Percentiles rank a stretch among this genome's conserved stretches.
Conservation (phyloP, 139 green algal genomes). For the Spirogloea muscicola region DNA sequence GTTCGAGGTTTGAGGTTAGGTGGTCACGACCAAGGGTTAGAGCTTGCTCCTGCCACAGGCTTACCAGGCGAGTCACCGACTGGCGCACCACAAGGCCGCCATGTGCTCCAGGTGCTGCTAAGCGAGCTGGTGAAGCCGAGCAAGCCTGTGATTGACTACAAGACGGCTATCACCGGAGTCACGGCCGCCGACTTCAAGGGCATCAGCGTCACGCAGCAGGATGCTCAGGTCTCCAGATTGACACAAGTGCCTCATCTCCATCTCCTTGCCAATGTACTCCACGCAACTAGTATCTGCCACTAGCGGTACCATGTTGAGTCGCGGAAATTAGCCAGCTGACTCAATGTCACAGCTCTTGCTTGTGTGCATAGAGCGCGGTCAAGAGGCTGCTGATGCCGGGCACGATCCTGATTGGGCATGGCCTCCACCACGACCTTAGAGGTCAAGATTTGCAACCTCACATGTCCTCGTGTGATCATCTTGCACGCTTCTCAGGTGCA, state of each 20-base stretch:
- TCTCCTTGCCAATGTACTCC: no score
- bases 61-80: no score
- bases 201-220: constrained; percentile 19
- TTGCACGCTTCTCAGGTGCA: background rate
- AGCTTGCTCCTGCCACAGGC: no score
- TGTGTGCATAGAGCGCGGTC: constrained; percentile 8
- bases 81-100: no score
- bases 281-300: background rate
- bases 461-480: background rate
- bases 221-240: constrained; percentile 30
- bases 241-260: constrained; percentile 2
- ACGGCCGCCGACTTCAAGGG: constrained; percentile 19
- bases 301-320: no score
- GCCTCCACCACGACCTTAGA: constrained; percentile 49
- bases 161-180: constrained; percentile 45
- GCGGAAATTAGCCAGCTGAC: background rate
- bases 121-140: constrained; percentile 11
- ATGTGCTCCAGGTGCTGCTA: constrained; percentile 12
- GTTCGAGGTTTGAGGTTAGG: no score
- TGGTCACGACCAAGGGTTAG: no score
- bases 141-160: constrained; percentile 24
- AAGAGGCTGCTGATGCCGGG: constrained; percentile 12
- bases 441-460: no score
- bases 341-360: background rate
- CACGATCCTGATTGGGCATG: constrained; percentile 50